Evolutionary conservation across 192 early-diverging fungal species (phyloP), one percentile per base, ranked within the genome.

Genomic region (Globomyces pollinis-pini): DNA sequence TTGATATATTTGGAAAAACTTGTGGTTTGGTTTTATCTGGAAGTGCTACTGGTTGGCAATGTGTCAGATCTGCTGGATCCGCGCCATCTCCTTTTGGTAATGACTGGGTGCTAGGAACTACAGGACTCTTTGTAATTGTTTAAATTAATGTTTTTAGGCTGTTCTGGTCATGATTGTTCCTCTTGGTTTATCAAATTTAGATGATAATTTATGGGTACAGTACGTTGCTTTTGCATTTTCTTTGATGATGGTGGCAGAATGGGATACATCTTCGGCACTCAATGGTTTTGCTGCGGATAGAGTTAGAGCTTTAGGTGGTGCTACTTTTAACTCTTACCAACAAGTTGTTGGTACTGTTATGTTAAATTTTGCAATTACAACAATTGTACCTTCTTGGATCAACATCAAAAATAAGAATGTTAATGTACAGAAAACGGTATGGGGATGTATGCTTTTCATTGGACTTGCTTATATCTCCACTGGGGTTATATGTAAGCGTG

Each of bases 121-220:
- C 72, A 31, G 78, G 78, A 33, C 31, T 68, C 1, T 35, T 78
- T 44, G 69, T 72, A n/a, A n/a, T n/a, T n/a, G n/a, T n/a, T n/a
- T n/a, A n/a, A n/a, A n/a, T n/a, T n/a, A n/a, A n/a, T n/a, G n/a
- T n/a, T n/a, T n/a, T n/a, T n/a, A n/a, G n/a, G n/a, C n/a, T 20
- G 64, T 74, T 21, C 28, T 77, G 13, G 18, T 77, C 23, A 44
- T 72, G 2, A 60, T 57, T 24, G 38, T 80, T 35, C 79, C 79
- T 0, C 54, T 81, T 11, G 71, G 68, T 11, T 55, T 75, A n/a
- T 55, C 63, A 8, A 81, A 75, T 31, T 59, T 81, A 5, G 74
- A 81, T 64, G 79, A 81, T 57, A 81, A 80, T 45, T 73, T 81
- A 20, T 32, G 51, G 12, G 57, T 79, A 16, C 79, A 81, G 54